Evolutionary conservation across 352 stramenopile species (phyloP).

Genomic region (Pythium biforme): DNA sequence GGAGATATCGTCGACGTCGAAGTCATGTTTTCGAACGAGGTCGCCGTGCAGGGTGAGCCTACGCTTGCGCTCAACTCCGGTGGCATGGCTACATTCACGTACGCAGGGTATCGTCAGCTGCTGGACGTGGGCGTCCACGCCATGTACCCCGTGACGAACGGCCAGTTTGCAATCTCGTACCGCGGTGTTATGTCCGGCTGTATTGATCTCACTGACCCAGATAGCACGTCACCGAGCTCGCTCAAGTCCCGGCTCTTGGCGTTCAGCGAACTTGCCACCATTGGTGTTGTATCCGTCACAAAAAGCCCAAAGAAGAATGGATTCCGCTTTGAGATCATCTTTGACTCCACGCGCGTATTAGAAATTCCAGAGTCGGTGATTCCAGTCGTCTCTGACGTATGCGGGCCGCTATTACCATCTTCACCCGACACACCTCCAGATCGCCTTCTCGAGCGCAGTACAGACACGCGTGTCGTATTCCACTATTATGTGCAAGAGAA

Average conservation of each 20-base stretch:
- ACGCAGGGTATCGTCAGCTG: conserved; percentile 54
- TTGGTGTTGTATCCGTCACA: conserved; percentile 57
- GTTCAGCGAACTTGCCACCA: conserved; percentile 36
- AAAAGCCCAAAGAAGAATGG: conserved; percentile 50
- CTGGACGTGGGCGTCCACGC: conserved; percentile 66
- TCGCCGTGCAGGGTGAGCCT: conserved; percentile 45
- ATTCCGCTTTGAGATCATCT: conserved; percentile 52
- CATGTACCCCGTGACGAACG: conserved; percentile 46
- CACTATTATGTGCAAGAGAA: conserved; percentile 48
- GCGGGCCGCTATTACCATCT: conserved; percentile 43
- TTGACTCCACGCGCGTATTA: conserved; percentile 44
- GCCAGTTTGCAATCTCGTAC: conserved; percentile 64
- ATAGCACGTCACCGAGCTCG: conserved; percentile 39
- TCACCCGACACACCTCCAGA: conserved; percentile 33
- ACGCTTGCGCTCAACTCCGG: conserved; percentile 50
- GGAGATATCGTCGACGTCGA: conserved; percentile 71
- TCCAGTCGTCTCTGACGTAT: conserved; percentile 46
- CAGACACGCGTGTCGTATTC: conserved; percentile 49
- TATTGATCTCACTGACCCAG: conserved; percentile 49
- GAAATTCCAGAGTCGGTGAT: conserved; percentile 44
- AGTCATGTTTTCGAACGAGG: conserved; percentile 59
- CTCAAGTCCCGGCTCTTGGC: conserved; percentile 47
- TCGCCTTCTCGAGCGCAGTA: conserved; percentile 36
- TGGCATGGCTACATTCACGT: conserved; percentile 46
- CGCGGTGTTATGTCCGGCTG: conserved; percentile 37